Evolutionary conservation across 2,329 filamentous ascomycete genomes (phyloP).

Genomic region (Cladosporium austrohemisphaericum): DNA sequence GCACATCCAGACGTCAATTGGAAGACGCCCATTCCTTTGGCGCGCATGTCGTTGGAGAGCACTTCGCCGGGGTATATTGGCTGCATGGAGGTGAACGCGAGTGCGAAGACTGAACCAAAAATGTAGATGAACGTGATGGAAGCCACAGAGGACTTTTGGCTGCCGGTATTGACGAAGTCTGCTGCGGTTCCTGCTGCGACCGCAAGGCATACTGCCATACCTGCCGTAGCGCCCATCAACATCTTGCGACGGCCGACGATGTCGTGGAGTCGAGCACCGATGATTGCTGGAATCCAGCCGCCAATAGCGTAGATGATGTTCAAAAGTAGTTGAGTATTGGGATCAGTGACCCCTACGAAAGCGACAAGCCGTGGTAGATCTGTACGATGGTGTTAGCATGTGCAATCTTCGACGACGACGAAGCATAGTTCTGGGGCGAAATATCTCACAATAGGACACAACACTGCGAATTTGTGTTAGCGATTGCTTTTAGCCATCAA

Average conservation of each 20-base stretch:
- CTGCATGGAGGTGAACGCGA: slow-evolving; percentile 30
- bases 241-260: slow-evolving; percentile 2
- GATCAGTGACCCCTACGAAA: slow-evolving; percentile 36
- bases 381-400: neutral
- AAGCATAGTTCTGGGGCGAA: neutral
- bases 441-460: slow-evolving; percentile 16
- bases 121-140: slow-evolving; percentile 35
- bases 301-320: slow-evolving; percentile 40
- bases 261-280: slow-evolving; percentile 5
- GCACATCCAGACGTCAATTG: slow-evolving; percentile 37
- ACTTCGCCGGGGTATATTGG: slow-evolving; percentile 35
- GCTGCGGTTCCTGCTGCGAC: slow-evolving; percentile 17
- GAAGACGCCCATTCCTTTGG: slow-evolving; percentile 22
- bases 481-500: no score
- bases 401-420: no score
- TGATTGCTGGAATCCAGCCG: slow-evolving; percentile 3
- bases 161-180: slow-evolving; percentile 14
- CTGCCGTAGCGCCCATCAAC: slow-evolving; percentile 6
- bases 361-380: slow-evolving; percentile 31
- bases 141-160: slow-evolving; percentile 31
- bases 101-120: slow-evolving; percentile 33
- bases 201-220: neutral
- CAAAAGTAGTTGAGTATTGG: slow-evolving; percentile 38
- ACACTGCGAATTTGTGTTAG: no score
- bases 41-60: slow-evolving; percentile 34